Percentiles rank a stretch among this genome's conserved stretches.
phyloP scores from a whole-genome alignment of 2,329 filamentous ascomycete species.

The Juglanconis juglandina region DNA sequence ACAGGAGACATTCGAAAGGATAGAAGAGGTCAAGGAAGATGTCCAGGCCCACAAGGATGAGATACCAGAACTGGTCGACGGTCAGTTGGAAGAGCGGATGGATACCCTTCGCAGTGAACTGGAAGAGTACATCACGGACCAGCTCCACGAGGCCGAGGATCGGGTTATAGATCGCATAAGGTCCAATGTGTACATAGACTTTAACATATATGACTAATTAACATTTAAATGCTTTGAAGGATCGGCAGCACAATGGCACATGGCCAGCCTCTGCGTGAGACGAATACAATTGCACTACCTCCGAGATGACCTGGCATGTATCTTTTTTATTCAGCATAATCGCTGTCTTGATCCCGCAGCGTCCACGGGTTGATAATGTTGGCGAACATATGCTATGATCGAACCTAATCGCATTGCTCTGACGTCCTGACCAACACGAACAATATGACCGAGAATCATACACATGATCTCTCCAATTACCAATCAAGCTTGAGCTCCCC shows the following conservation, averaged over 20 bases:
- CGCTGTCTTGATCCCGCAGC: too few species aligned
- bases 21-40: constrained; percentile 1
- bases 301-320: too few species aligned
- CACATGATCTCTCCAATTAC: too few species aligned
- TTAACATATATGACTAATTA: constrained; percentile 9
- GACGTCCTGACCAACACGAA: too few species aligned
- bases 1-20: not conserved
- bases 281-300: too few species aligned
- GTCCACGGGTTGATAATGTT: too few species aligned
- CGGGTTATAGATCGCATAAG: constrained; percentile 5
- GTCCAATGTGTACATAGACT: constrained; percentile 7
- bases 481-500: too few species aligned
- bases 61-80: not conserved
- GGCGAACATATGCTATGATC: too few species aligned
- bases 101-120: not conserved
- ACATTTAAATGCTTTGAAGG: not conserved
- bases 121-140: constrained; percentile 5
- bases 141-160: not conserved
- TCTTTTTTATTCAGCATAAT: too few species aligned
- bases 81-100: not conserved
- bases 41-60: not conserved
- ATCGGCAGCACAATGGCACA: not conserved
- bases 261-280: not conserved
- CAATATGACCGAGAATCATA: too few species aligned
- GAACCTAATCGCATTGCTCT: too few species aligned